Evolutionary conservation across 148 eudicot genomes (phyloP), one percentile per base, ranked within the genome.

Genomic region (Polygonum maritimum): DNA sequence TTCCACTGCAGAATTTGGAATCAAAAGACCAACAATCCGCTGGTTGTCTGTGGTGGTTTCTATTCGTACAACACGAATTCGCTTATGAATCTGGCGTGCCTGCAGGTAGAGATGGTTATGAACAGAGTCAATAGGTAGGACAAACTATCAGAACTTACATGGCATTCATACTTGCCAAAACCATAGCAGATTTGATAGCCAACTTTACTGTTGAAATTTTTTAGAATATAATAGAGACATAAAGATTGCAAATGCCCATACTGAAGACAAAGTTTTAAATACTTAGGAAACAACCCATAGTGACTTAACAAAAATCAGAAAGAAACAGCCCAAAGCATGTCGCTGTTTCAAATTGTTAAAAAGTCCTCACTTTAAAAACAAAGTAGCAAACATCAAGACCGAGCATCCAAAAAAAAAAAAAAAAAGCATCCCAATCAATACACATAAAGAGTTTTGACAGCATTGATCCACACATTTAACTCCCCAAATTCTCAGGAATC

Each of bases 1-100:
- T 81, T 87, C 92, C 71, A 95, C 99, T 54, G 92, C 96, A 71
- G 92, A 87, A 91, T 89, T 95, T 67, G 99, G 99, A 74, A 95
- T 92, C 74, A 92, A 85, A 80, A 95, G 87, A 83, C 99, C 99
- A 78, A 95, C 98, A 79, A 92, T 88, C 48, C 97, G 86, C 84
- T 88, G 87, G 82, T 71, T 87, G 79, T 95, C 99, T 47, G 86
- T 78, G 1, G 98, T 89, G 21, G 99, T 92, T 86, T 90, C 98
- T 72, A 95, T 80, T 51, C 94, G 94, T 76, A 92, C 97, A 78
- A 95, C 91, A 76, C 97, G 87, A 69, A 95, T 77, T 74, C 97
- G 86, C 82, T 81, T 87, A 85, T 95, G 97, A 84, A 92, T 92
- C 77, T 78, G 88, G 48, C 98, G 94, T 51, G 85, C 88, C 99